Base-by-base conservation (phyloP, 805 yeast genomes). In the Myxozyma sirexii region DNA sequence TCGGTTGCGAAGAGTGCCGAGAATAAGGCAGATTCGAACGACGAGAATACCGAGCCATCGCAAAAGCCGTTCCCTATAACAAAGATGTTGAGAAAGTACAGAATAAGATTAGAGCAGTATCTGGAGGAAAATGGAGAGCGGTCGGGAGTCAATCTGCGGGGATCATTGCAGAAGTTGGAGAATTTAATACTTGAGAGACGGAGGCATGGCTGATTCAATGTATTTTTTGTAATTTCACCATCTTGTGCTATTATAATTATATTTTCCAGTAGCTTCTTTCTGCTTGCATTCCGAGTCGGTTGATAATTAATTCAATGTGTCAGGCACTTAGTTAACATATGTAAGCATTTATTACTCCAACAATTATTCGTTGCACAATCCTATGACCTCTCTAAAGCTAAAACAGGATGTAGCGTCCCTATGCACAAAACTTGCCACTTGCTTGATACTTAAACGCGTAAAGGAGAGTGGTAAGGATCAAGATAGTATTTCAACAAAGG, bases 71-170 rank as follows among this genome's bases (percentile, higher is more conserved):
- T 76, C 44, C 87, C 89, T 1, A 72, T 81, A 8, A 72, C 76
- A 0, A 64, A 73, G 1, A 70, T 70, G 33, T 57, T 84, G 23
- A 62, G 67, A 12, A 64, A 62, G 8, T 76, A 75, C 23, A 68
- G 84, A 43, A 19, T 55, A 3, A 67, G 65, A 45, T 67, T 84
- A 59, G 85, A 82, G 59, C 51, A 55, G 8, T 81, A 81, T 79
- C 68, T 84, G 35, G 72, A 64, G 47, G 55, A 62, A 35, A 60
- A 66, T 41, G 55, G 70, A 26, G 71, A 67, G 52, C 37, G 58
- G 44, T 27, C 45, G 15, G 71, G 71, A 4, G 46, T 51, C 15
- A 67, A 68, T 4, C 53, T 71, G 39, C 62, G 64, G 54, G 51
- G 35, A 21, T 52, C 61, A 23, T 45, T 71, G 49, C 63, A 63